Evolutionary conservation across 768 basidiomycete genomes (phyloP), one percentile per base, ranked within the genome.

Genomic region (Boletus eberwhitei): DNA sequence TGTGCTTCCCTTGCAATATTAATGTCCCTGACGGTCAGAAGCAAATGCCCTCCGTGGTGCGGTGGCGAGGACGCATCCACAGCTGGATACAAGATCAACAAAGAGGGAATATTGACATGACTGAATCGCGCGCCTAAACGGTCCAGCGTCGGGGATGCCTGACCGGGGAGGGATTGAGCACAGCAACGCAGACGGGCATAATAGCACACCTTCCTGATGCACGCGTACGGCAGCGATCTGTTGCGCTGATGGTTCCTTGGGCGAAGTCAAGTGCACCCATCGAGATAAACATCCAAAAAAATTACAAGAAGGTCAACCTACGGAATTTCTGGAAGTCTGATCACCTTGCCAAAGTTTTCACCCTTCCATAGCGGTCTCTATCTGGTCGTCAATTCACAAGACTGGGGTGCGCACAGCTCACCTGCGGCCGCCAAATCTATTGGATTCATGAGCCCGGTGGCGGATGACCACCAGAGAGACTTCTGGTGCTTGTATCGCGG

Each of bases 171-270:
- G 16, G 21, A 17, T 8, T 37, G 32, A 19, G 7, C 19, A 46
- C 35, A 14, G 3, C 31, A 51, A 37, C 13, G 43, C 39, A 34
- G 34, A 47, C 21, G 44, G 40, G 49, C 11, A 53, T 31, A 24
- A 44, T 19, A 38, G 24, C 41, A 41, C 4, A 14, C 35, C 37
- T 39, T 48, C 35, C 39, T 54, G 54, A 56, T 43, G 29, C 19
- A 24, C 22, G 11, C 47, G 29, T 29, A 41, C 36, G 29, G 53
- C 48, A 55, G 43, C 50, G 58, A 66, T 57, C 53, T 36, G 51
- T 55, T 50, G 50, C 40, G 34, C 13, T 53, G 63, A 68, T 59
- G 51, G 64, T 63, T 51, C 63, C 65, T 65, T 52, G 40, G 39
- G 7, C 32, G 61, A 63, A 65, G 57, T 49, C 39, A 24, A 40